Evolutionary conservation across 768 basidiomycete genomes (phyloP), one percentile per base, ranked within the genome.

Genomic region (Lactifluus hygrophoroides): DNA sequence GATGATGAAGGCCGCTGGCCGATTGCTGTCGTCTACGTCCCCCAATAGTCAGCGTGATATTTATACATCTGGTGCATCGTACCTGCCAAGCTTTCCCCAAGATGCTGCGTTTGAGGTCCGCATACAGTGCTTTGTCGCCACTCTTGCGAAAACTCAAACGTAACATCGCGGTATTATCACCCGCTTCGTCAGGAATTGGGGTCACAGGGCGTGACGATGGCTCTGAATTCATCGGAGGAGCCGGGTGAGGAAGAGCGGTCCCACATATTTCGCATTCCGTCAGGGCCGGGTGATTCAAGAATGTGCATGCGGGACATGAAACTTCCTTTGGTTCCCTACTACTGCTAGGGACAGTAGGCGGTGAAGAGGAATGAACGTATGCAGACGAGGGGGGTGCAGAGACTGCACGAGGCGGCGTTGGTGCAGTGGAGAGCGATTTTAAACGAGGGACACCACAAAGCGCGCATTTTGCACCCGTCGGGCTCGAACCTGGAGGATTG

Each of bases 91-190:
- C 80, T 68, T 85, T 90, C 5, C 78, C 75, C 61, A 81, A 77
- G 49, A 95, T 67, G 44, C 83, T 80, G 19, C 81, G 76, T 70
- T 87, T 90, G 37, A 97, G 75, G 11, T 80, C 77, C 17, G 80
- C 75, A 70, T 99, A 97, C 64, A 92, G 88, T 1, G 79, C 64
- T 70, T 88, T 88, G 68, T 89, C 93, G 0, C 94, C 94, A 3
- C 94, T 93, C 68, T 84, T 90, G 43, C 95, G 79, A 70, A 99
- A 97, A 70, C 90, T 94, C 55, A 99, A 69, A 64, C 89, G 87
- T 48, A 96, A 80, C 57, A 85, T 75, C 30, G 75, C 68, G 23
- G 71, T 70, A 38, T 72, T 70, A 40, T 75, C 72, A 19, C 73
- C 71, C 37, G 70, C 67, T 28, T 69, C 68, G 37, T 45, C 60